Base-by-base conservation (phyloP, 2,329 filamentous ascomycete species). In the Juglanconis sp. region DNA sequence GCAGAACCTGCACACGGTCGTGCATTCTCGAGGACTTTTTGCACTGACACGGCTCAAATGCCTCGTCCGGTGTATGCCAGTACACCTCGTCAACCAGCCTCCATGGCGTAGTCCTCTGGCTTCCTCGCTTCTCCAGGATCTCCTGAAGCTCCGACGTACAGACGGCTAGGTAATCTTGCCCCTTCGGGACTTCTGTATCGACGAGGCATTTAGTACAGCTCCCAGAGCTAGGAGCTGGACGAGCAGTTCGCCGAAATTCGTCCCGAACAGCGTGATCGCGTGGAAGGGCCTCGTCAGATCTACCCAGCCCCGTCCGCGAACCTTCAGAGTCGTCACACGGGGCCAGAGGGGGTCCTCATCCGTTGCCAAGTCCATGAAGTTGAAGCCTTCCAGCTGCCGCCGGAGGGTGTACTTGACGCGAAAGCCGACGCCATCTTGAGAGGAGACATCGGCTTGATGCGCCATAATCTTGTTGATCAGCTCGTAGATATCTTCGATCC, bases 381-480 rank as follows among this genome's bases (percentile, higher is more conserved):
- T 70, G 55, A 63, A 69, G 11, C 72, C 71, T 53, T 72, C 71
- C 8, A 74, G 51, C 1, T 66, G 62, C 9, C 66, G 63, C 8
- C 61, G 62, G 36, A 40, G 36, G 10, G 49, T 63, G 15, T 63
- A 61, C 30, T 59, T 46, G 3, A 64, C 4, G 11, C 53, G 44
- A n/a, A 64, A 54, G 13, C 61, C 60, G 8, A 64, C 40, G 2
- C 62, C 65, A 40, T 63, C 54, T 40, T 64, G 57, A 15, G 49
- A 61, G 2, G 53, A 35, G 3, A 60, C 32, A 24, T 63, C 40
- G 15, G 8, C 62, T 52, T 63, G 57, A 34, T 72, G 64, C 34
- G 69, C 69, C 13, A 70, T 65, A 4, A 71, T 65, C 48, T 71
- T 64, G 61, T 73, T 69, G 8, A 72, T 46, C 0, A 66, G 65